Conservation (phyloP, 352 stramenopile genomes). For the Phytophthora crassamura region DNA sequence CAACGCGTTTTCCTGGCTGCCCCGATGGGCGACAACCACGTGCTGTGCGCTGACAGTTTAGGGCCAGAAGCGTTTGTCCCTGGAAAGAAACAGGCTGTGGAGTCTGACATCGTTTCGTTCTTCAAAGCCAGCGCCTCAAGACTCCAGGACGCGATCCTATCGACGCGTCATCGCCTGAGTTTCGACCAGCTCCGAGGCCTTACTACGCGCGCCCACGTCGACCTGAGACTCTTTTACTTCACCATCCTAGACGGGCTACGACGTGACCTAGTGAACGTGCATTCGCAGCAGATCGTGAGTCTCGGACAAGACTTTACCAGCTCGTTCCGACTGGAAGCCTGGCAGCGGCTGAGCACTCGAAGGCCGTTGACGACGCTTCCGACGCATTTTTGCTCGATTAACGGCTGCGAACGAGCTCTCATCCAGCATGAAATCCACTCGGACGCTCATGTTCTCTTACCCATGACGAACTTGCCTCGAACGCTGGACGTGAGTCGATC, state of each 20-base stretch:
- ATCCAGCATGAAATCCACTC: slow-evolving; percentile 60
- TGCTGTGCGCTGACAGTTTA: slow-evolving; percentile 72
- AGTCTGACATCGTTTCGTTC: slow-evolving; percentile 65
- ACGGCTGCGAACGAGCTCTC: slow-evolving; percentile 41
- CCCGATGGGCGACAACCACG: slow-evolving; percentile 57
- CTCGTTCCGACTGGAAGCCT: slow-evolving; percentile 55
- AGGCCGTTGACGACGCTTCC: slow-evolving; percentile 30
- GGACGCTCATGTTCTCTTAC: slow-evolving; percentile 51
- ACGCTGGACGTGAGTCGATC: slow-evolving; percentile 66
- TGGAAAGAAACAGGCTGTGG: slow-evolving; percentile 38
- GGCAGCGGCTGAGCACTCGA: slow-evolving; percentile 49
- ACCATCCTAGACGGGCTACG: slow-evolving; percentile 53
- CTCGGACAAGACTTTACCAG: slow-evolving; percentile 75
- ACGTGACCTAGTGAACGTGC: slow-evolving; percentile 53
- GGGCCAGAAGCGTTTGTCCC: slow-evolving; percentile 55
- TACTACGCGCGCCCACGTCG: slow-evolving; percentile 38
- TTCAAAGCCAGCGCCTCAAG: slow-evolving; percentile 38
- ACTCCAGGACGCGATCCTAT: slow-evolving; percentile 47
- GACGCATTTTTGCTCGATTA: slow-evolving; percentile 66
- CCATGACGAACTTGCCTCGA: slow-evolving; percentile 79
- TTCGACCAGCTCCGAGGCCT: slow-evolving; percentile 57
- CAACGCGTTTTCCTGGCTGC: slow-evolving; percentile 47
- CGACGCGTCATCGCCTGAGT: slow-evolving; percentile 44
- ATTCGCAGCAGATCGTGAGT: slow-evolving; percentile 74
- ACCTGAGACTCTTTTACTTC: slow-evolving; percentile 47